Evolutionary conservation across 2,329 filamentous ascomycete species (phyloP).

Genomic region (Dactylellina leptospora): DNA sequence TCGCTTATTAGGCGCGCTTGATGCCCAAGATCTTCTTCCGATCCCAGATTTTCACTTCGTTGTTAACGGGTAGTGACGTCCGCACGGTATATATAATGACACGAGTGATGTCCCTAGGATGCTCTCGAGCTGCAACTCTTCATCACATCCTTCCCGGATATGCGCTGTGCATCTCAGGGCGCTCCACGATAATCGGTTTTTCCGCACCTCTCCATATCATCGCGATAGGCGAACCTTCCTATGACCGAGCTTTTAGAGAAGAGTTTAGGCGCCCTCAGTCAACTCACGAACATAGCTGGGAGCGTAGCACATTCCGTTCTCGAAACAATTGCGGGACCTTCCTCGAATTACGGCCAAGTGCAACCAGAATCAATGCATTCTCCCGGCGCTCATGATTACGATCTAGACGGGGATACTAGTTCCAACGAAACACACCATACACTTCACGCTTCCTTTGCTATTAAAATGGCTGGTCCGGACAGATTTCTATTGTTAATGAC

Average conservation of each 20-base stretch:
- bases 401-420: not conserved
- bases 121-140: not conserved
- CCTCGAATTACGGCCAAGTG: not conserved
- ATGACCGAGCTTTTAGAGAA: conserved; percentile 22
- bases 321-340: not conserved
- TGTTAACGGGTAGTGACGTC: not conserved
- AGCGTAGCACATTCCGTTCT: not conserved
- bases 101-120: not conserved
- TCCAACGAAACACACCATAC: conserved; percentile 21
- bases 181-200: too few species aligned
- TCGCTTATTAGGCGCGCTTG: conserved; percentile 14
- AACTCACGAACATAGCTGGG: conserved; percentile 6
- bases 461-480: not conserved
- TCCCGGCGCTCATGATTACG: conserved; percentile 23
- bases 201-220: too few species aligned
- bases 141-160: not conserved
- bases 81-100: conserved; percentile 17
- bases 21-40: conserved; percentile 19
- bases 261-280: not conserved
- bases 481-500: conserved; percentile 13
- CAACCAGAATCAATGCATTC: conserved; percentile 19
- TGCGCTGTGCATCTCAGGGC: too few species aligned
- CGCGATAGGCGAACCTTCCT: not conserved
- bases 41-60: conserved; percentile 3
- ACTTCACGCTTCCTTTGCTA: conserved; percentile 3